These are phyloP conservation scores for Coniophora puteana DNA, from an alignment of 1,284 basidiomycete species.

Conservation along the genomic window DNA sequence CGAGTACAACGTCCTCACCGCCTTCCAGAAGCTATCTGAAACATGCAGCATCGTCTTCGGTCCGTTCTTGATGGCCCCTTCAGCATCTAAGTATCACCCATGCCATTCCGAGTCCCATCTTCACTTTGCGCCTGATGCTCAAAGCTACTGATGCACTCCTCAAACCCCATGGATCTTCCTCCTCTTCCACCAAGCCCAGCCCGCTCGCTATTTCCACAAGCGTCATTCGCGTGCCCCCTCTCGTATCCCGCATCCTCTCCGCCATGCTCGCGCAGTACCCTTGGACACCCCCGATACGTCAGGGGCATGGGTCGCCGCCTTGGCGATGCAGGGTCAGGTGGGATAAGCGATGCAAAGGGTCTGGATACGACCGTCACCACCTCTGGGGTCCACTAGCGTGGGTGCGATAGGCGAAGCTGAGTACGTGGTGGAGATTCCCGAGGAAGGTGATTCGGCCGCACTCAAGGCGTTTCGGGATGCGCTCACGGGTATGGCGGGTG, in stretches of 20 bases:
- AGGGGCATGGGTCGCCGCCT: constrained; percentile 76
- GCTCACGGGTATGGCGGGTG: constrained; percentile 82
- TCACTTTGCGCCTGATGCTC: constrained; percentile 67
- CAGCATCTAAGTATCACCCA: constrained; percentile 38
- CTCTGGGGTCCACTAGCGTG: constrained; percentile 10
- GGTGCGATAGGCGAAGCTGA: too few species aligned
- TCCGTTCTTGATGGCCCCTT: constrained; percentile 31
- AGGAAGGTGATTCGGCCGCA: constrained; percentile 55
- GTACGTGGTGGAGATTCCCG: constrained; percentile 60
- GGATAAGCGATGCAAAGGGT: too few species aligned
- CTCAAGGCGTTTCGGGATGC: constrained; percentile 78
- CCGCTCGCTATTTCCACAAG: constrained; percentile 96
- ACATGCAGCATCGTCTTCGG: too few species aligned
- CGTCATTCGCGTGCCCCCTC: constrained; percentile 93
- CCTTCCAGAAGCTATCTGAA: too few species aligned
- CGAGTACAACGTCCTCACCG: too few species aligned
- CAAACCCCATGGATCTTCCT: constrained; percentile 22
- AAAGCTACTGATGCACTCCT: constrained; percentile 74
- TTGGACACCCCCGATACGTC: constrained; percentile 46
- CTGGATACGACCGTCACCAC: constrained; percentile 6
- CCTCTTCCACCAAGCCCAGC: constrained; percentile 20
- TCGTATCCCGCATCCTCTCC: constrained; percentile 76
- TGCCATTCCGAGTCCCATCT: constrained; percentile 62
- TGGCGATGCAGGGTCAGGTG: too few species aligned
- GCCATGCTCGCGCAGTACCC: constrained; percentile 54